Base-by-base conservation (phyloP, 1,139 yeast species). In the Pichia sp. region DNA sequence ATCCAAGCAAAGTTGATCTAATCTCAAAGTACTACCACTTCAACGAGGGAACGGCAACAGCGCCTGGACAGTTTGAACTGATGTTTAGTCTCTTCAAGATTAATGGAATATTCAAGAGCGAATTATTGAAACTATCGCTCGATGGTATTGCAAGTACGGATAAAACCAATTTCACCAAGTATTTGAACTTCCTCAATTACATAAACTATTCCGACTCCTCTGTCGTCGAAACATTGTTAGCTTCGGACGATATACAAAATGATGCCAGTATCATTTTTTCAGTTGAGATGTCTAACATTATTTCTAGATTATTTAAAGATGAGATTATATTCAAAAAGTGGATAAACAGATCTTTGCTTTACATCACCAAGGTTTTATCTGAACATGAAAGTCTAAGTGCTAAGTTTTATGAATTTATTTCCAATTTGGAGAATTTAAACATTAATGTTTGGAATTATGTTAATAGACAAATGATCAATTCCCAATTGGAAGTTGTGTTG, bases 401-500 rank as follows among this genome's bases (percentile, higher is more conserved):
- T 1, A 45, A 45, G 9, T 60, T 60, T 44, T 10, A 49, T 27
- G 45, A 45, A 4, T 68, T 64, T 57, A 52, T 68, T 47, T 55
- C 35, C 28, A 67, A 60, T 52, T 63, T 66, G 31, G 57, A 63
- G 38, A 57, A 55, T 51, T 64, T 51, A 52, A 58, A 52, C 32
- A 16, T 16, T 16, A 16, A 16, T 16, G 23, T 79, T 8, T 70
- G 81, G 73, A 60, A 65, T 7, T 49, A 70, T 16, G 69, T 78
- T 10, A 74, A 82, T 3, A 55, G 62, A 5, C 57, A 69, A 5
- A 66, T 80, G 37, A 50, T 85, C 11, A 81, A 84, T 52, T 68
- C 95, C 0, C 84, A 84, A 52, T 61, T 85, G 34, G 94, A 86
- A 59, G 86, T 77, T 16, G 60, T 82, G 4, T 65, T 83, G 28